Evolutionary conservation across 805 yeast genomes (phyloP), one percentile per base, ranked within the genome.

Genomic region (Wickerhamomyces ciferrii): DNA sequence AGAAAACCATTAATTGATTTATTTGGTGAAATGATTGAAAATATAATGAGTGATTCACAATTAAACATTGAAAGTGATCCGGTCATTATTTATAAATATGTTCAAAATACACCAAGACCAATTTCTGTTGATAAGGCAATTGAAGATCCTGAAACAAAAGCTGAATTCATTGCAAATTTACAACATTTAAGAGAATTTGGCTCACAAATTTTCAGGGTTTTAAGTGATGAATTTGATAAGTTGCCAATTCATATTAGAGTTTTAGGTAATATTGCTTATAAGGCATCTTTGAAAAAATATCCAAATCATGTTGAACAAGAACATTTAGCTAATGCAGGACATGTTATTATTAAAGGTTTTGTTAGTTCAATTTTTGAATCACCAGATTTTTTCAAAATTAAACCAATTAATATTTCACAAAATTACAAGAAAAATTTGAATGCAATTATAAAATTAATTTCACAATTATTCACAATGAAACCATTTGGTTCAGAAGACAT

Each of bases 61-160:
- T 61, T 83, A 11, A 81, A 83, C 46, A 79, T 89, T 52, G 97
- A 91, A 59, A 80, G 91, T 46, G 87, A 90, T 61, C 98, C 98
- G 2, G 61, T 77, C 2, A 65, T 67, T 15, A 83, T 87, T 24
- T 77, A 77, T 58, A 56, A 61, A 25, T 57, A 54, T 2, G 50
- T 81, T n/a, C 66, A 56, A 62, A 70, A 60, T 66, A 42, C 58
- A 36, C 62, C 71, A 47, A 56, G 68, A 2, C 62, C 70, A 19
- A 59, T 74, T 4, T 60, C 80, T 5, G 82, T 86, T 0, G 84
- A 79, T 45, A 72, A 69, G 35, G 96, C 98, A 1, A 87, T 92
- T 50, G 84, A 84, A 52, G 91, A 87, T 53, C 76, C 81, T 1
- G 81, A 76, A n/a, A 89, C 92, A 0, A 76, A 94, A 31, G 65